Evolutionary conservation across 2,329 filamentous ascomycete species (phyloP).

Genomic region (Verticillium dahliae): DNA sequence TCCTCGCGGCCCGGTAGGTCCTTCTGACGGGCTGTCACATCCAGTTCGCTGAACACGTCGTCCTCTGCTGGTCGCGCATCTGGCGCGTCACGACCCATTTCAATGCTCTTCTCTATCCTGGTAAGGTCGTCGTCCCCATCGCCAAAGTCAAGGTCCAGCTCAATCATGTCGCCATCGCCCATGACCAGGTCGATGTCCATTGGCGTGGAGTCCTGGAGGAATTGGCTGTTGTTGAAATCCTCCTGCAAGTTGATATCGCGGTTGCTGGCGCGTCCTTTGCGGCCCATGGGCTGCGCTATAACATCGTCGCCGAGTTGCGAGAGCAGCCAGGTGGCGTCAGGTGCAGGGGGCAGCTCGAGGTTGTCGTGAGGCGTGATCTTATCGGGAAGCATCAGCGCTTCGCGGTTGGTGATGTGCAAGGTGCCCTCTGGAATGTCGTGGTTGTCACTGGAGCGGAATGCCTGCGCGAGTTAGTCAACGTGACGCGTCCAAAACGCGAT

Average conservation of each 20-base stretch:
- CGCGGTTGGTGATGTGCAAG: conserved; percentile 73
- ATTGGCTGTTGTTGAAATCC: conserved; percentile 70
- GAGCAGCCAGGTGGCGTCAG: conserved; percentile 79
- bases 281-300: conserved; percentile 45
- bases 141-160: conserved; percentile 68
- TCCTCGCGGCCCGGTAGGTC: conserved; percentile 49
- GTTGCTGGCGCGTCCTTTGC: conserved; percentile 51
- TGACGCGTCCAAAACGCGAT: neutral
- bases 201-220: conserved; percentile 61
- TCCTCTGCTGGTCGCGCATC: conserved; percentile 61
- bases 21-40: conserved; percentile 50
- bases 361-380: conserved; percentile 88
- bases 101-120: conserved; percentile 58
- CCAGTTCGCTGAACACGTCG: conserved; percentile 61
- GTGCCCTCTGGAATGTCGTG: conserved; percentile 81
- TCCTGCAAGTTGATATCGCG: conserved; percentile 64
- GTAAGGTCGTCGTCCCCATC: conserved; percentile 61
- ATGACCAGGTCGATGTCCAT: conserved; percentile 52
- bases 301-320: conserved; percentile 62
- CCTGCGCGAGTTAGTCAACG: conserved; percentile 47
- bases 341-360: conserved; percentile 69
- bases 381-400: conserved; percentile 84
- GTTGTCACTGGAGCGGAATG: conserved; percentile 89
- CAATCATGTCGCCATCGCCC: conserved; percentile 58
- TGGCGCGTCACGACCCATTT: conserved; percentile 84